Base-by-base conservation (phyloP, 202 grass and related monocot genomes). In the Carex arenaria region DNA sequence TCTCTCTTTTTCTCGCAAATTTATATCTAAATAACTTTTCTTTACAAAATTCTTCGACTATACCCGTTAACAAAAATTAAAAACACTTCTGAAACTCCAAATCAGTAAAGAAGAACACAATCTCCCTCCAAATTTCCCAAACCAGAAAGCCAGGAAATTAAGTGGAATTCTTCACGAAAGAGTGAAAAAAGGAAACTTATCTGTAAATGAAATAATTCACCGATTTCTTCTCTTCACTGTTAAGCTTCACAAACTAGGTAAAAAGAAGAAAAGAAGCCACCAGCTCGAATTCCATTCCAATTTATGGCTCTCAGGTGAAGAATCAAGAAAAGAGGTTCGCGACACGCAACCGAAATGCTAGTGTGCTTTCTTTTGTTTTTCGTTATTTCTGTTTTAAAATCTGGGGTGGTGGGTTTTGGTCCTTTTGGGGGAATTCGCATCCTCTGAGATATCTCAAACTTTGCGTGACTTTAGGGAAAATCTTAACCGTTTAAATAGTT, bases 101-200 rank as follows among this genome's bases (percentile, higher is more conserved):
- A 68, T 52, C 64, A 63, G 22, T 45, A 12, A 7, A 12, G 30
- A 80, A 45, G 47, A 65, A 14, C 42, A 3, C 80, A 80, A 65
- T 51, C 10, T 80, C 49, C 38, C 42, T 26, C 17, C 26, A 53
- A 19, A 81, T 11, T 49, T 11, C 59, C 43, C 61, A 20, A 82
- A 55, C 61, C 15, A 47, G 19, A 64, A 81, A 81, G 6, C 6
- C 19, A 7, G 18, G 12, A 81, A 81, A 64, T 22, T 7, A 65
- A 81, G 78, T 81, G 42, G 60, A 81, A 65, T 65, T 64, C 38
- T 81, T 81, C n/a, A 65, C 60, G 61, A 62, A 81, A 81, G 59
- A 81, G 78, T 62, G 7, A 81, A 65, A 81, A 81, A 81, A 49
- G 6, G 38, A 12, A 26, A 81, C 36, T 81, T 81, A 81, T 49